These are phyloP conservation scores for Camellia japonica DNA, from an alignment of 148 eudicot genomes.

Conservation along the genomic window DNA sequence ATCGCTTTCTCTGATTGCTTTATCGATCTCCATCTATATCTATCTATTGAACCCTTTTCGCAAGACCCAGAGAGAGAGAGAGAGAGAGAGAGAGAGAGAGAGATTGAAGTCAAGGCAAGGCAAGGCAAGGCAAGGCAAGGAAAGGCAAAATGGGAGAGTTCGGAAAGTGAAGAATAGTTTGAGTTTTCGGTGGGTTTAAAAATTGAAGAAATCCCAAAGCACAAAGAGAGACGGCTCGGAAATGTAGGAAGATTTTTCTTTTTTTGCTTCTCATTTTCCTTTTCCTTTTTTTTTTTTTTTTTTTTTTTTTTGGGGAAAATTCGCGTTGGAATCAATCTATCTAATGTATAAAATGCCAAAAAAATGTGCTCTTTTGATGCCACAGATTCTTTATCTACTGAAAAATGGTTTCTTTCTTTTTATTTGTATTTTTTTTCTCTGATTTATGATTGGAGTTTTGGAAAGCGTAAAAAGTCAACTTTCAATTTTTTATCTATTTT, in stretches of 20 bases:
- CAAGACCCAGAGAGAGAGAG: not conserved
- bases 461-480: no score
- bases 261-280: not conserved
- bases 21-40: conserved; percentile 73
- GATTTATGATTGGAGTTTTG: not conserved
- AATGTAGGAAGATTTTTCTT: not conserved
- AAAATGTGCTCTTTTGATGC: not conserved
- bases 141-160: not conserved
- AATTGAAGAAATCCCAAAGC: not conserved
- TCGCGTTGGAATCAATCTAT: not conserved
- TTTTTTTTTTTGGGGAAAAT: not conserved
- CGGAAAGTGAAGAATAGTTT: not conserved
- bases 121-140: not conserved
- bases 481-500: no score
- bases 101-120: not conserved
- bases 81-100: not conserved
- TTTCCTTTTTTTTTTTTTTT: not conserved
- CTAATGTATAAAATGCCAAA: no score
- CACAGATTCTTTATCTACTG: not conserved
- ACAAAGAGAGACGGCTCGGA: not conserved
- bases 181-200: not conserved
- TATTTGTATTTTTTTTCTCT: not conserved
- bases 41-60: not conserved
- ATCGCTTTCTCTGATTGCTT: conserved; percentile 67
- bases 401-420: not conserved